Base-by-base conservation (phyloP, 495 filamentous ascomycete species). In the Penicillium nucicola region DNA sequence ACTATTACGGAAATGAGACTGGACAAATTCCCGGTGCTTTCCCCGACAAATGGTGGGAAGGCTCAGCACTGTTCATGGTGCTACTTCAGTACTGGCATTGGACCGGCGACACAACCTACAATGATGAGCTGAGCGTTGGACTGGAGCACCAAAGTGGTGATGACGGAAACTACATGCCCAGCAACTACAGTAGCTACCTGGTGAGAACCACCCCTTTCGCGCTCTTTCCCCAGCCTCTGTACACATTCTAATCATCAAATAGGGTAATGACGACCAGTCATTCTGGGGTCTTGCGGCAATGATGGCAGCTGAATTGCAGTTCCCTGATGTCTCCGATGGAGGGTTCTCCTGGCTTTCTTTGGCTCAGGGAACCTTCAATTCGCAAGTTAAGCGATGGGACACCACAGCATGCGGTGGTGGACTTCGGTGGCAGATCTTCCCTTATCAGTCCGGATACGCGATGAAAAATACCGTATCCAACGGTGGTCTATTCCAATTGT, bases 311-410 rank as follows among this genome's bases (percentile, higher is more conserved):
- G 79, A 83, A 52, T 53, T 67, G 36, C 68, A 74, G 20, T 77
- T 76, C 51, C 69, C 77, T 51, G 72, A 77, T 25, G 57, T 58
- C 32, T 19, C 42, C 0, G 70, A 78, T 47, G 56, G n/a, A n/a
- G n/a, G 82, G 55, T 84, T 80, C 20, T 84, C 84, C 50, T 90
- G 84, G 85, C 74, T 88, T 38, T 78, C 82, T 5, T 77, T 92
- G 1, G 88, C 86, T 9, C 87, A 91, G 73, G 85, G 81, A 44
- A 87, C 88, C 10, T 90, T 88, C 72, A 87, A 90, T 58, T 77
- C 80, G 10, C 85, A 88, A 58, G 76, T 67, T 6, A 50, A 50
- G 4, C 72, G 76, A 18, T 83, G 79, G 79, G 74, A 82, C 48
- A 68, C 54, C 0, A 50, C 47, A 3, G 64, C 66, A 15, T 83